These are phyloP conservation scores for Nakaseomyces kungkrabaensis DNA, from an alignment of 1,139 yeast species.

Conservation along the genomic window DNA sequence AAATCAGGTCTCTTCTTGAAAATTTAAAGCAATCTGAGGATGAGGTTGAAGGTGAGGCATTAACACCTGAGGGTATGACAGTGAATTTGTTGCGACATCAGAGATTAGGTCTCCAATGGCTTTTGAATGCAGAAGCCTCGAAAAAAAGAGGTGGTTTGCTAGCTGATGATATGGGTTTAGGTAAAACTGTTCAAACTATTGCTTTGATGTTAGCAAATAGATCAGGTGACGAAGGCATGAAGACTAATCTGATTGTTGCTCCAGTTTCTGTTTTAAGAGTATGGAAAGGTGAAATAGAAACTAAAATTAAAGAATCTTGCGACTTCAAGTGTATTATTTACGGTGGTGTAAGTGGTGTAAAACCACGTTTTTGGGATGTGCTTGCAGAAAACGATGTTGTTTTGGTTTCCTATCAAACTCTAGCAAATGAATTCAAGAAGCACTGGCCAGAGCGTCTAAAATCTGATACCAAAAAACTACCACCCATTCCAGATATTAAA, in stretches of 20 bases:
- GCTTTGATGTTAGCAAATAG: conserved; percentile 54
- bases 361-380: conserved; percentile 36
- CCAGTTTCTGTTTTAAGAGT: conserved; percentile 79
- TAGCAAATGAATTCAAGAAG: conserved; percentile 58
- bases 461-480: conserved; percentile 19
- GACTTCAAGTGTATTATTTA: conserved; percentile 45
- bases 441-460: conserved; percentile 34
- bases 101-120: conserved; percentile 76
- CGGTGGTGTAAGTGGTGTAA: conserved; percentile 45
- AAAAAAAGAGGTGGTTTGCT: conserved; percentile 63
- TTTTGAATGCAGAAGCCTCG: conserved; percentile 56
- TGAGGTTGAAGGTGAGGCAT: conserved; percentile 40
- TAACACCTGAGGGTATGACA: conserved; percentile 62
- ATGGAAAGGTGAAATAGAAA: conserved; percentile 70
- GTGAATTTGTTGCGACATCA: conserved; percentile 74
- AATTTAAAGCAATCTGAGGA: conserved; percentile 58
- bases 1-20: conserved; percentile 46
- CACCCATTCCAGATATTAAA: conserved; percentile 35
- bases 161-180: conserved; percentile 94
- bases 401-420: conserved; percentile 64
- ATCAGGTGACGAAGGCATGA: conserved; percentile 31
- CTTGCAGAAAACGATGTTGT: conserved; percentile 59
- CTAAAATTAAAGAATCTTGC: conserved; percentile 44
- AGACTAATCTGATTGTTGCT: conserved; percentile 67
- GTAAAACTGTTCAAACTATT: conserved; percentile 79